Base-by-base conservation (phyloP, 345 rosid genomes). In the Ceriops tagal region DNA sequence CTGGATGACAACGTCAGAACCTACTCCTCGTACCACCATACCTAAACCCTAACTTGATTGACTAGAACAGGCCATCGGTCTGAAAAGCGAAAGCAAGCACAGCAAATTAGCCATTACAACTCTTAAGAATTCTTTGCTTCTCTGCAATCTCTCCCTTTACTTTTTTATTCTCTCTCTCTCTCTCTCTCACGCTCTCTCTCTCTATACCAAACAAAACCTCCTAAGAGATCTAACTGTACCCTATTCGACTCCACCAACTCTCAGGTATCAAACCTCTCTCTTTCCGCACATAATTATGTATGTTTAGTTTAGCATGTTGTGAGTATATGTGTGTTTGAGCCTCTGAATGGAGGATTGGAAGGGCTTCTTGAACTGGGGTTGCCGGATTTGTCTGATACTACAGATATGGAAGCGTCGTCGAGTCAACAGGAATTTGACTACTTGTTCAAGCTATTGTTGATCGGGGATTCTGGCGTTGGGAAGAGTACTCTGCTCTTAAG, bases 391-490 rank as follows among this genome's bases (percentile, higher is more conserved):
- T 22, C 27, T n/a, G 58, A 3, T 26, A 55, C 15, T 26, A 55
- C 15, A 55, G 27, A 24, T 60, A 86, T 90, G 91, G 92, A 80
- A 61, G 82, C 85, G 10, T 85, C 91, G 24, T 75, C 90, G 71
- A 83, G 78, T 67, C 89, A 83, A 64, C 81, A 87, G 49, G 92
- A 88, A 15, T 64, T 13, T 63, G 77, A 73, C 58, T 73, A 73
- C 61, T 53, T 73, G n/a, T 73, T 73, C 77, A 73, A 73, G 62
- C 39, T 73, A 63, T 62, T 73, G 47, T 20, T 73, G 62, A 73
- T 73, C 52, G 77, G 77, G 46, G 77, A 73, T 53, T 73, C 77
- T 61, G 71, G 77, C 39, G 77, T 73, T 24, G 77, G 77, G 3
- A 73, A 73, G 43, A 73, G 77, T 53, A 73, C 67, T 61, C 71